Percentiles rank a stretch among this genome's conserved stretches.
Evolutionary conservation across 1,284 basidiomycete genomes (phyloP).

Genomic region (Volvariella volvacea): DNA sequence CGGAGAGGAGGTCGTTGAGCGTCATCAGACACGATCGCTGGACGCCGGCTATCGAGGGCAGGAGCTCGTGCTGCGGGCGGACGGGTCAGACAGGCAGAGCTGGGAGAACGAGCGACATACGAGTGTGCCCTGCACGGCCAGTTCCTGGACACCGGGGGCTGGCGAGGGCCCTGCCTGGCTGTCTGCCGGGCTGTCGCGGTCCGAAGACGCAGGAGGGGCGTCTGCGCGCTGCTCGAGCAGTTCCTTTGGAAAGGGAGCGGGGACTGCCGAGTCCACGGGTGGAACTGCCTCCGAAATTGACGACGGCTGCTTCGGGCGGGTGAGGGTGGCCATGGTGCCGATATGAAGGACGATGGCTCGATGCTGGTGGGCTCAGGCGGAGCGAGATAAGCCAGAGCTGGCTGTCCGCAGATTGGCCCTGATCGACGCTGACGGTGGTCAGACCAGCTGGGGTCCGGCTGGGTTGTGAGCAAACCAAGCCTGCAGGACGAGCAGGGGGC

Average conservation of each 20-base stretch:
- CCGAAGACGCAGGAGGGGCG: too few species aligned
- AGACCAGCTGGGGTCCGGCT: too few species aligned
- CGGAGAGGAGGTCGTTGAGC: conserved; percentile 62
- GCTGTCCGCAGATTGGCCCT: too few species aligned
- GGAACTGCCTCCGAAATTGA: conserved; percentile 5
- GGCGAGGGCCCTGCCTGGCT: not conserved
- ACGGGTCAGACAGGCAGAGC: conserved; percentile 6
- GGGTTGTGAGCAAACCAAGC: too few species aligned
- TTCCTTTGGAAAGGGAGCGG: conserved; percentile 25
- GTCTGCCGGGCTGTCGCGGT: too few species aligned
- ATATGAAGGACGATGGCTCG: not conserved
- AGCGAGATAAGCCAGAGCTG: too few species aligned
- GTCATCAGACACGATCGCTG: conserved; percentile 70
- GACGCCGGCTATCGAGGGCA: conserved; percentile 63
- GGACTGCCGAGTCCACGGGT: conserved; percentile 18
- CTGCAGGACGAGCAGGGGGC: too few species aligned
- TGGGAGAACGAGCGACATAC: conserved; percentile 10
- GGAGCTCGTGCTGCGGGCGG: conserved; percentile 44
- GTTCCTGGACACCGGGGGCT: conserved; percentile 1
- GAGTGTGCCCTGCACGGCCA: conserved; percentile 12
- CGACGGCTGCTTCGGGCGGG: conserved; percentile 15
- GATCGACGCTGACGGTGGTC: too few species aligned
- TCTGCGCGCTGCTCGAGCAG: too few species aligned
- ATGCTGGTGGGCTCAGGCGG: too few species aligned
- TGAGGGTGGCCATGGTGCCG: conserved; percentile 23